Evolutionary conservation across 257 asterid species (phyloP).

Genomic region (Anisodus acutangulus): DNA sequence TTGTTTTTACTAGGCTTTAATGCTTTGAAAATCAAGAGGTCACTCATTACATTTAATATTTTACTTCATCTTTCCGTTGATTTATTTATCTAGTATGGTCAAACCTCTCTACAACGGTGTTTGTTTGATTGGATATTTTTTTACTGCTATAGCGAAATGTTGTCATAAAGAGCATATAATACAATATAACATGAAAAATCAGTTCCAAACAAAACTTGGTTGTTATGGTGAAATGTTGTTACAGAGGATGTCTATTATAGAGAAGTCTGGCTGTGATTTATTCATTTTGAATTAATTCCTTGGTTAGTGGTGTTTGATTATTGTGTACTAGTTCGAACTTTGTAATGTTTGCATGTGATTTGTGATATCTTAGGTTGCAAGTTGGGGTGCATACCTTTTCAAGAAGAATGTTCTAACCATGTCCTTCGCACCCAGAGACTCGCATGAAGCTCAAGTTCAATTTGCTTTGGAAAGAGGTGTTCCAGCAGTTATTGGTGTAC

Average conservation of each 20-base stretch:
- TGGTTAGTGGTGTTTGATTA: background rate
- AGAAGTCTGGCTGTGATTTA: background rate
- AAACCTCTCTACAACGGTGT: no score
- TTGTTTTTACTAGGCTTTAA: background rate
- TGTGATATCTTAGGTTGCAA: conserved; percentile 43
- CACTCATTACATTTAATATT: background rate
- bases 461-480: conserved; percentile 56
- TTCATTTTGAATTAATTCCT: background rate
- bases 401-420: conserved; percentile 54
- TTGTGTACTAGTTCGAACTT: background rate
- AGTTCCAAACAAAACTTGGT: no score
- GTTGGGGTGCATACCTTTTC: conserved; percentile 56
- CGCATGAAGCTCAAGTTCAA: conserved; percentile 55
- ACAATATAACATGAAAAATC: no score
- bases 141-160: no score
- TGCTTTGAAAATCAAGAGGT: background rate
- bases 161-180: no score
- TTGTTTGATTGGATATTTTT: no score
- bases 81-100: background rate
- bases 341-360: conserved; percentile 8
- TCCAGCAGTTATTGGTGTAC: conserved; percentile 54
- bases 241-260: no score
- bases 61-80: background rate
- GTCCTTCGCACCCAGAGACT: conserved; percentile 55
- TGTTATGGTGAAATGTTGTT: no score